phyloP scores from a whole-genome alignment of 1,139 yeast genomes.

The Geotrichum histeridarum region DNA sequence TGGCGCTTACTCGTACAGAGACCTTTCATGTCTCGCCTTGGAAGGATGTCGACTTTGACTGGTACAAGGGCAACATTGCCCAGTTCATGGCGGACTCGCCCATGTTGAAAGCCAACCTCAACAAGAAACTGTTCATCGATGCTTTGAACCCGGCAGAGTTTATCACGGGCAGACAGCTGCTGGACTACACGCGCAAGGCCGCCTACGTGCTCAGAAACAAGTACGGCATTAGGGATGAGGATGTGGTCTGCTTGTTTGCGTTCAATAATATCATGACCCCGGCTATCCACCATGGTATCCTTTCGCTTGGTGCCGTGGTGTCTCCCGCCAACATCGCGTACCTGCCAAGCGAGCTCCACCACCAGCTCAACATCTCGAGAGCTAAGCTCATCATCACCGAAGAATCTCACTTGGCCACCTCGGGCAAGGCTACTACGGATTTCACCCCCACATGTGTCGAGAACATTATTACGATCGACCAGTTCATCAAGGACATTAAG shows the following conservation, averaged over 20 bases:
- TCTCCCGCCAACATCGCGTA: slow-evolving; percentile 39
- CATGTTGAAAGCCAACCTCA: slow-evolving; percentile 15
- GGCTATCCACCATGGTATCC: slow-evolving; percentile 33
- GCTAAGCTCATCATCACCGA: slow-evolving; percentile 32
- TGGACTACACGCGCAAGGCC: slow-evolving; percentile 23
- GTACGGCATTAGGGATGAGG: slow-evolving; percentile 28
- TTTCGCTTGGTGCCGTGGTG: slow-evolving; percentile 36
- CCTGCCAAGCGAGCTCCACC: slow-evolving; percentile 35
- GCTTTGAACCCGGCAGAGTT: slow-evolving; percentile 25
- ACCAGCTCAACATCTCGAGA: slow-evolving; percentile 33
- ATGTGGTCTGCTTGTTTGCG: slow-evolving; percentile 34
- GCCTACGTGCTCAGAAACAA: slow-evolving; percentile 27
- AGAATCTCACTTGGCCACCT: slow-evolving; percentile 25
- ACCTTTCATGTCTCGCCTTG: slow-evolving; percentile 12
- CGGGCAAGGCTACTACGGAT: slow-evolving; percentile 30
- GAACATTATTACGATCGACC: slow-evolving; percentile 23
- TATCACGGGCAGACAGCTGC: slow-evolving; percentile 26
- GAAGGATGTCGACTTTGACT: slow-evolving; percentile 1
- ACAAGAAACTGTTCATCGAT: slow-evolving; percentile 28
- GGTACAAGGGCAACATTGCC: slow-evolving; percentile 27
- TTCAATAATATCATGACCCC: slow-evolving; percentile 33
- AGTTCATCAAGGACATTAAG: slow-evolving; percentile 16
- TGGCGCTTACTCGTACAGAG: slow-evolving; percentile 3
- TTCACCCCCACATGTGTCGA: slow-evolving; percentile 17
- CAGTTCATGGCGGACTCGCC: slow-evolving; percentile 25